phyloP scores from a whole-genome alignment of 1,139 yeast genomes.

The Candida labiduridarum region DNA sequence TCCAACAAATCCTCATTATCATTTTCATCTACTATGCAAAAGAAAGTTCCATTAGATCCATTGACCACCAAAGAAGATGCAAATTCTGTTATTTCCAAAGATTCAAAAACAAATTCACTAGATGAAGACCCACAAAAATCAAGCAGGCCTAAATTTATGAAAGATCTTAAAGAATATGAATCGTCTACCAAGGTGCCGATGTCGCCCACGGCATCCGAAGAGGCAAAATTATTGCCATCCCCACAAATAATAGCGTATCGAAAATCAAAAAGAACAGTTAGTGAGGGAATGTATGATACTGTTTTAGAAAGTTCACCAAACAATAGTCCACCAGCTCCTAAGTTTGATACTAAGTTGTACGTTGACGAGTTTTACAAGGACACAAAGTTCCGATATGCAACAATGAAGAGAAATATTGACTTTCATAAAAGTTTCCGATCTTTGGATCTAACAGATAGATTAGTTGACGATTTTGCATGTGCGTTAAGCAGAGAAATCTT shows the following conservation, averaged over 20 bases:
- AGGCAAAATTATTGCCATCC: conserved; percentile 20
- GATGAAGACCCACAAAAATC: conserved; percentile 7
- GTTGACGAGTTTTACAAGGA: conserved; percentile 39
- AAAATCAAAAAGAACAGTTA: conserved; percentile 38
- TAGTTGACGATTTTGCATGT: conserved; percentile 85
- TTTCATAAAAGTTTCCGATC: conserved; percentile 77
- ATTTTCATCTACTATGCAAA: conserved; percentile 40
- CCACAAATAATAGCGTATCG: conserved; percentile 55
- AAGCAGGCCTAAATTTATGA: conserved; percentile 10
- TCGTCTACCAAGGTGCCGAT: conserved; percentile 4
- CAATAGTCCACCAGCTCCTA: conserved; percentile 22
- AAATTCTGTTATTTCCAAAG: conserved; percentile 41
- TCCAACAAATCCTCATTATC: conserved; percentile 26
- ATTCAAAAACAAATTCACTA: conserved; percentile 16
- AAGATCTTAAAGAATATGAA: conserved; percentile 15
- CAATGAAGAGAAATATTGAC: conserved; percentile 70
- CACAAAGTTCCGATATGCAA: conserved; percentile 56
- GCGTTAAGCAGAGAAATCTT: conserved; percentile 87
- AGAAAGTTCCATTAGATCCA: conserved; percentile 61
- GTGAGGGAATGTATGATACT: conserved; percentile 33
- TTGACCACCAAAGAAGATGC: conserved; percentile 60
- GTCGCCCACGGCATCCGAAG: conserved; percentile 4
- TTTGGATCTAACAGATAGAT: conserved; percentile 67
- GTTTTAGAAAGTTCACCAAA: conserved; percentile 14
- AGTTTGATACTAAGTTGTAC: conserved; percentile 37